Evolutionary conservation across 352 stramenopile species (phyloP), one percentile per base, ranked within the genome.

Genomic region (Pythium myriotylum): DNA sequence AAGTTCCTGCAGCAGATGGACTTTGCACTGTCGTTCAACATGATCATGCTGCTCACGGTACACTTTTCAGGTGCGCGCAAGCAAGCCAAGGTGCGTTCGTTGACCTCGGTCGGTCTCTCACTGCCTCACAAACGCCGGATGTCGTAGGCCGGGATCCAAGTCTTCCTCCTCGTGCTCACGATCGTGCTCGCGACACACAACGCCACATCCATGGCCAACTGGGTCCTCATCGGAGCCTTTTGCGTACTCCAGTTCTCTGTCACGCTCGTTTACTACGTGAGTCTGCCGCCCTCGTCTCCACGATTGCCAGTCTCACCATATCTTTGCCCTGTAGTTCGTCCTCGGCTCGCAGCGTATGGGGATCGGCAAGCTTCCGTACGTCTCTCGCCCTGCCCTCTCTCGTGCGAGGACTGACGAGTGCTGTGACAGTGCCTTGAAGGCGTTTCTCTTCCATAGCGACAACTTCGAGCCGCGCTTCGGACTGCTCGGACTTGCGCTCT

Each of bases 11-110:
- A 74, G 56, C 29, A 68, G 24, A 74, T 79, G 72, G 72, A 79
- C 51, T 79, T 79, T 59, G 66, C 72, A 17, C 68, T 79, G 9
- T 68, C 72, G 46, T 79, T 79, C 53, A 79, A 79, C 58, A 73
- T 73, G 51, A 74, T 79, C 52, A 61, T 77, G 62, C 41, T 80
- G 17, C 45, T 75, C 19, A 62, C 62, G 3, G 68, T 80, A 17
- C 72, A 80, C 42, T 59, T 80, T 12, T 80, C 72, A 2, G 72
- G 72, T 6, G 72, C 66, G 20, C 59, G 68, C 23, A 77, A 79
- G 56, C 68, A 79, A 29, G 65, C 62, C 55, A 80, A 80, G 64
- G 71, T 76, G 49, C 14, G 49, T 56, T n/a, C n/a, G n/a, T n/a
- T n/a, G n/a, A n/a, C n/a, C n/a, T n/a, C n/a, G n/a, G n/a, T n/a